Percentiles rank a stretch among this genome's conserved stretches.
phyloP scores from a whole-genome alignment of 2,329 filamentous ascomycete genomes.

The Pleomassaria siparia region DNA sequence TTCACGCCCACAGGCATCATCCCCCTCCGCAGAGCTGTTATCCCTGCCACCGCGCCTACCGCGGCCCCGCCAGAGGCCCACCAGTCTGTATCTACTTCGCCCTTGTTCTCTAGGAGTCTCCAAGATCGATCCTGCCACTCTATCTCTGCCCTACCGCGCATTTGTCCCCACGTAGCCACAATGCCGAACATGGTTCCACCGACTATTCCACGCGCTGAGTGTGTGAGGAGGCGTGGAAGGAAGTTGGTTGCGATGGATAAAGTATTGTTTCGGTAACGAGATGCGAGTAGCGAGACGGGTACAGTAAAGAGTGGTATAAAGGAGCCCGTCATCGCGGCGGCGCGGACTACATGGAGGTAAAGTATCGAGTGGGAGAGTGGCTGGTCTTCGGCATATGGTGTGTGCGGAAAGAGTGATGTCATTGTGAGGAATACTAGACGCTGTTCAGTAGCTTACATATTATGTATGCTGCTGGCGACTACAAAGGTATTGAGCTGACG shows the following conservation, averaged over 20 bases:
- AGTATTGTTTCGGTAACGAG: conserved; percentile 17
- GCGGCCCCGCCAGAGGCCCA: conserved; percentile 53
- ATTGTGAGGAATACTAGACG: conserved; percentile 42
- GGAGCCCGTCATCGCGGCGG: conserved; percentile 57
- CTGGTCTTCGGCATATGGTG: conserved; percentile 65
- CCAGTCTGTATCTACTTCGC: conserved; percentile 60
- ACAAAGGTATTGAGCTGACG: too few relatives aligned
- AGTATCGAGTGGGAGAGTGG: conserved; percentile 58
- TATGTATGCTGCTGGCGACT: too few relatives aligned
- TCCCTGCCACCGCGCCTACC: conserved; percentile 35
- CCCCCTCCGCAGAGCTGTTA: conserved; percentile 33
- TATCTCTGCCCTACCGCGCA: conserved; percentile 60
- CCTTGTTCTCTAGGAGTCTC: conserved; percentile 59
- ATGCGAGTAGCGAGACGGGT: conserved; percentile 29
- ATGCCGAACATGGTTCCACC: conserved; percentile 50
- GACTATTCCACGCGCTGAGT: conserved; percentile 50
- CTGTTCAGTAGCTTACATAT: neutral
- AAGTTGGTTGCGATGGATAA: conserved; percentile 28
- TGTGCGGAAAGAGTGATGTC: conserved; percentile 59
- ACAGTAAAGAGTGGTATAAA: conserved; percentile 48
- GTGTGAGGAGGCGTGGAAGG: conserved; percentile 45
- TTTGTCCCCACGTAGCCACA: conserved; percentile 50
- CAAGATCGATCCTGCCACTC: conserved; percentile 67
- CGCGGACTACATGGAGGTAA: conserved; percentile 60
- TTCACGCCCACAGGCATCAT: conserved; percentile 22